Base-by-base conservation (phyloP, 371 early-diverging fungal genomes). In the Batkoa obscura region DNA sequence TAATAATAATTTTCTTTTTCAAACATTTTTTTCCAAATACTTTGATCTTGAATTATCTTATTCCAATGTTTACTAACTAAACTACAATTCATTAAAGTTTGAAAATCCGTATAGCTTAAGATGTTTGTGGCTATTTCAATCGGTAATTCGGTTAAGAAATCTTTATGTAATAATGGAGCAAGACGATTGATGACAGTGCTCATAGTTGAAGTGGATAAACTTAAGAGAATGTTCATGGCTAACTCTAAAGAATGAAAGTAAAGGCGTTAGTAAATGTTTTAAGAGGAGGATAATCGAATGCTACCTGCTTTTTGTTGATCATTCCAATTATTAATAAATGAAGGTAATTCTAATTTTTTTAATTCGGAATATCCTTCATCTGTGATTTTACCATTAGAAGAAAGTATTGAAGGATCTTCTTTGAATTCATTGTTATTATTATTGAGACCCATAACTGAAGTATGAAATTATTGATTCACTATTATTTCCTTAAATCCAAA, bases 51-150 rank as follows among this genome's bases (percentile, higher is more conserved):
- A 15, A 74, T 66, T 35, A 77, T 56, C 43, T 58, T 55, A 46
- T 67, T 60, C 89, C 89, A 89, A 34, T 66, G 60, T 42, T 74
- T 71, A 4, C 79, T 83, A 3, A 82, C 79, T 8, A 60, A 59
- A 3, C 72, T 60, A 23, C 75, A 66, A 2, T 60, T 60, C 23
- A 59, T 56, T 9, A 85, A 56, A 3, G 83, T 68, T 13, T 57
- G 41, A 30, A 68, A 60, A 56, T 75, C 76, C 13, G 79, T 55
- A 57, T 69, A 75, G 23, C 67, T 61, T 5, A 86, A 62, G 46
- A 89, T 74, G 45, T 78, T 76, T 10, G 80, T 62, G 56, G 75
- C 67, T 17, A 80, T 64, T 65, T 83, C 83, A 53, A 62, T 70
- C 2, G 84, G 83, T 30, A 84, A 57, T 70, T 73, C 74, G 23